A percentile compares a stretch with the other conserved stretches of the same genome.
phyloP scores from a whole-genome alignment of 495 filamentous ascomycete genomes.

The Glarea lozoyensis region DNA sequence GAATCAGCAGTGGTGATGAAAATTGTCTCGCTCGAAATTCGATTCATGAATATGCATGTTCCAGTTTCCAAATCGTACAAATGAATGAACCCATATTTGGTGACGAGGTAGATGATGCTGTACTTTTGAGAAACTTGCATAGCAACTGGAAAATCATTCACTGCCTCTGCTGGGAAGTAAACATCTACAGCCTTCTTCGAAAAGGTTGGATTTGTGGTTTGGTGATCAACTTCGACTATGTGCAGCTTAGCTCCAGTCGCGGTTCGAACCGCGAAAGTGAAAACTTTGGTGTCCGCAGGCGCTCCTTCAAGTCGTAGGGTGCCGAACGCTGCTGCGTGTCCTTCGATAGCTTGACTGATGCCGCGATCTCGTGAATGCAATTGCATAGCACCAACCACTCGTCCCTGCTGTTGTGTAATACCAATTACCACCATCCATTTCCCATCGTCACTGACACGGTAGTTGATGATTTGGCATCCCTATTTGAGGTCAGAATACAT shows the following conservation, averaged over 20 bases:
- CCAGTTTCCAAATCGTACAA: constrained; percentile 95
- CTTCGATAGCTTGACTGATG: constrained; percentile 96
- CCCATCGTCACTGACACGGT: constrained; percentile 87
- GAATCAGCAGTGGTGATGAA: constrained; percentile 84
- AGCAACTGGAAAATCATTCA: constrained; percentile 95
- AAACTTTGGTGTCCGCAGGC: constrained; percentile 83
- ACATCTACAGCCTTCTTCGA: constrained; percentile 94
- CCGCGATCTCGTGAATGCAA: constrained; percentile 91
- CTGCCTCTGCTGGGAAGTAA: constrained; percentile 91
- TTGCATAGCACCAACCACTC: constrained; percentile 93
- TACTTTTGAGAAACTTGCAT: constrained; percentile 96
- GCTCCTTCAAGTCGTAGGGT: constrained; percentile 82
- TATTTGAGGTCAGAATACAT: constrained; percentile 27
- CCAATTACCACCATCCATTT: constrained; percentile 98
- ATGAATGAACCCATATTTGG: constrained; percentile 99
- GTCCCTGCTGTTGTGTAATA: constrained; percentile 85
- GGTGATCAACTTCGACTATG: constrained; percentile 95
- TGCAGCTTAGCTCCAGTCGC: constrained; percentile 89
- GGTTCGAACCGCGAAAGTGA: constrained; percentile 90
- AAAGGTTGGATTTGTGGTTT: constrained; percentile 77
- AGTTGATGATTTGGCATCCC: constrained; percentile 99
- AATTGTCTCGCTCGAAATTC: constrained; percentile 98
- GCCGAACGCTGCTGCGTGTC: constrained; percentile 93
- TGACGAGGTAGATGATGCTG: constrained; percentile 91
- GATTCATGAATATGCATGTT: constrained; percentile 99